A percentile compares a stretch with the other conserved stretches of the same genome.
phyloP scores from a whole-genome alignment of 2,329 filamentous ascomycete genomes.

The Xylariaceae sp. region DNA sequence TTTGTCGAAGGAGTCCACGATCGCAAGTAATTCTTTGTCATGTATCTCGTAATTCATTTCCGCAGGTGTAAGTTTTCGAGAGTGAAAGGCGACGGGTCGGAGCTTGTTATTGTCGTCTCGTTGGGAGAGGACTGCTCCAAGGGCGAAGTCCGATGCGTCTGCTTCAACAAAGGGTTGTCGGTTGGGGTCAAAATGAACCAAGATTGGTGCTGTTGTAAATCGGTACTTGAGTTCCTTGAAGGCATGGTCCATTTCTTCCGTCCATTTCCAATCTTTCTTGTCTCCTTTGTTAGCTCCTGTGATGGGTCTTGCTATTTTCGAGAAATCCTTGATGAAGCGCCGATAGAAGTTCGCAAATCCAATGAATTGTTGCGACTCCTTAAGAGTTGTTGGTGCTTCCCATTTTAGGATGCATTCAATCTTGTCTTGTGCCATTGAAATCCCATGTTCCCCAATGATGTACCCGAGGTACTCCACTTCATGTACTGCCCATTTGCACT shows the following conservation, averaged over 20 bases:
- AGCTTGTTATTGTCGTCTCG: slow-evolving; percentile 1
- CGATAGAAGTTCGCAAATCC: slow-evolving; percentile 40
- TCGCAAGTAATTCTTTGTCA: slow-evolving; percentile 41
- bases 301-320: slow-evolving; percentile 20
- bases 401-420: slow-evolving; percentile 31
- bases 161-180: slow-evolving; percentile 26
- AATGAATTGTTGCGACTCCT: slow-evolving; percentile 33
- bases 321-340: slow-evolving; percentile 31
- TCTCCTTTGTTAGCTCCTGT: slow-evolving; percentile 18
- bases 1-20: slow-evolving; percentile 32
- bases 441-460: slow-evolving; percentile 29
- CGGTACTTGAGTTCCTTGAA: slow-evolving; percentile 1
- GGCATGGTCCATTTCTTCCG: not conserved
- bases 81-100: slow-evolving; percentile 21
- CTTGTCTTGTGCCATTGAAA: slow-evolving; percentile 33
- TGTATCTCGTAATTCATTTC: slow-evolving; percentile 39
- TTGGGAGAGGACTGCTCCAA: slow-evolving; percentile 5
- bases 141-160: slow-evolving; percentile 26
- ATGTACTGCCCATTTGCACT: slow-evolving; percentile 36
- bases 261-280: not conserved
- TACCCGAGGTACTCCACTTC: slow-evolving; percentile 36
- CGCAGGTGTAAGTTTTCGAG: slow-evolving; percentile 11
- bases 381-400: slow-evolving; percentile 22
- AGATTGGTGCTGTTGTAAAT: not conserved
- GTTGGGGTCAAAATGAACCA: not conserved